A percentile compares a stretch with the other conserved stretches of the same genome.
Conservation (phyloP, 352 stramenopile species). For the Plasmopara halstedii region DNA sequence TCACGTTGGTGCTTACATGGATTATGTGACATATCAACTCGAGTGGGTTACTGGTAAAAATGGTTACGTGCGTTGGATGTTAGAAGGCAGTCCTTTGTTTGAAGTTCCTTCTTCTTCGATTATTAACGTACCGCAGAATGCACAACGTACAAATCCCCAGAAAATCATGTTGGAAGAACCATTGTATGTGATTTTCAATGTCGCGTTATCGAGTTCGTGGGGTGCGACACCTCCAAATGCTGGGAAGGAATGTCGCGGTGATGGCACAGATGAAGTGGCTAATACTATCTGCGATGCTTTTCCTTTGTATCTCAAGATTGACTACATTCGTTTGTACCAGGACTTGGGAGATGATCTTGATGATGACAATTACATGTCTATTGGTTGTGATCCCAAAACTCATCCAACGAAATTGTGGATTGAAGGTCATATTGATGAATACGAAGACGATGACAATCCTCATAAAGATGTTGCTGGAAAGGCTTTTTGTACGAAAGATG, state of each 20-base stretch:
- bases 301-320: constrained; percentile 64
- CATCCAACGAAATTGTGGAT: constrained; percentile 48
- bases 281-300: constrained; percentile 44
- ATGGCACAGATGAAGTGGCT: constrained; percentile 20
- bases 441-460: constrained; percentile 44
- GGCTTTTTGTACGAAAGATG: constrained; percentile 32
- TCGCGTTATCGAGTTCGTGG: constrained; percentile 83
- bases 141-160: constrained; percentile 37
- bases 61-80: constrained; percentile 38
- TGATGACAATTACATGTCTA: constrained; percentile 24
- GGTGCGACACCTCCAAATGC: constrained; percentile 18
- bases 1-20: constrained; percentile 52
- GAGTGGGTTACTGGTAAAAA: constrained; percentile 36
- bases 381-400: constrained; percentile 32
- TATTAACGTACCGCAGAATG: constrained; percentile 24
- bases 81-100: constrained; percentile 74
- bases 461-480: constrained; percentile 40
- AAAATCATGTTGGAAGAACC: constrained; percentile 89
- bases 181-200: constrained; percentile 91
- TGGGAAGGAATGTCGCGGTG: constrained; percentile 17
- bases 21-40: constrained; percentile 34
- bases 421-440: constrained; percentile 34
- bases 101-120: constrained; percentile 56
- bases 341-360: constrained; percentile 28
- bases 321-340: constrained; percentile 87